Evolutionary conservation across 177 flowering plant genomes (phyloP).

Genomic region (Vitis hybrid): DNA sequence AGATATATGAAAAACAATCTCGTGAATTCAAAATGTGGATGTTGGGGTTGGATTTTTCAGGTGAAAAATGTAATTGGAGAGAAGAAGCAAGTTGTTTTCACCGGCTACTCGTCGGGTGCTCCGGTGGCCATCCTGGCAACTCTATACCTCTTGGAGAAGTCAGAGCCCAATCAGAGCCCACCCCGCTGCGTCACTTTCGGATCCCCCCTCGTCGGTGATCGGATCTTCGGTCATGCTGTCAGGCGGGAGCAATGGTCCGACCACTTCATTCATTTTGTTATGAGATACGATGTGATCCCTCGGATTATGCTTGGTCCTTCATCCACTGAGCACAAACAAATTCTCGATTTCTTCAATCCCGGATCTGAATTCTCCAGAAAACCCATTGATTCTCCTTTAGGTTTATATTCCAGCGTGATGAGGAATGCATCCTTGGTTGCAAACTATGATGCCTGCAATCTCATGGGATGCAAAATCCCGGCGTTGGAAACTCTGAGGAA

Average conservation of each 20-base stretch:
- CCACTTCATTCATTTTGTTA: slow-evolving; percentile 58
- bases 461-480: slow-evolving; percentile 58
- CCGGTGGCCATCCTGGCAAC: slow-evolving; percentile 62
- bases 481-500: slow-evolving; percentile 46
- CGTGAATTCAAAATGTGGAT: too few species aligned
- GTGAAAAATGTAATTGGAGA: slow-evolving; percentile 41
- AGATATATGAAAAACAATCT: too few species aligned
- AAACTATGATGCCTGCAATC: slow-evolving; percentile 54
- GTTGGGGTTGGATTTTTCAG: slow-evolving; percentile 30
- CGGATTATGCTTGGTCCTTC: slow-evolving; percentile 60
- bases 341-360: slow-evolving; percentile 41
- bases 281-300: slow-evolving; percentile 66
- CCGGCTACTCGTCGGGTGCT: slow-evolving; percentile 87
- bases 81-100: slow-evolving; percentile 52
- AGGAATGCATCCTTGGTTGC: slow-evolving; percentile 49
- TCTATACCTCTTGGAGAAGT: slow-evolving; percentile 58
- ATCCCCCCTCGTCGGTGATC: slow-evolving; percentile 67
- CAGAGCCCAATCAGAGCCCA: background rate
- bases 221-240: slow-evolving; percentile 55
- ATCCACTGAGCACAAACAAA: slow-evolving; percentile 21
- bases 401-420: slow-evolving; percentile 39
- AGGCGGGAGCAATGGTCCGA: slow-evolving; percentile 68
- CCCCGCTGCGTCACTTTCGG: slow-evolving; percentile 78
- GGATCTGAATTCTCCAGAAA: background rate
- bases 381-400: background rate